A percentile compares a stretch with the other conserved stretches of the same genome.
These are phyloP conservation scores for Penicillium cosmopolitanum DNA, from an alignment of 495 filamentous ascomycete genomes.

Conservation along the genomic window DNA sequence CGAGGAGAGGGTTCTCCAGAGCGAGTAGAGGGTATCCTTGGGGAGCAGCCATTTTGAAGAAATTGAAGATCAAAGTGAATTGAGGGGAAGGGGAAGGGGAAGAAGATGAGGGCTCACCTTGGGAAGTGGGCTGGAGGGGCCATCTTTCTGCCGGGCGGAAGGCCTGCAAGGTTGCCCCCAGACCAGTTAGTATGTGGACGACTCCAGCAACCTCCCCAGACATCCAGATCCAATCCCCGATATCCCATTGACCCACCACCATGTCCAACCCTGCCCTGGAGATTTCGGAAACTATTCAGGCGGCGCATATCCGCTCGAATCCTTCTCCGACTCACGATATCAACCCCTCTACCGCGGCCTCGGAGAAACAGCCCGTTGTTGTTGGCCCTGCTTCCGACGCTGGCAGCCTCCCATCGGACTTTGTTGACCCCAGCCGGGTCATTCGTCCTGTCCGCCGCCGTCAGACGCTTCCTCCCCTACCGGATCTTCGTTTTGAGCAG, in stretches of 20 bases:
- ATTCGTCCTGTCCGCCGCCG: constrained; percentile 56
- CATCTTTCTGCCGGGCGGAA: constrained; percentile 20
- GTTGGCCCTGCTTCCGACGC: constrained; percentile 54
- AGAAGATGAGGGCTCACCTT: constrained; percentile 13
- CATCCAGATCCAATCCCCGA: background rate
- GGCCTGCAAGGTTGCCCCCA: constrained; percentile 13
- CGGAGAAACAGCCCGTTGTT: constrained; percentile 51
- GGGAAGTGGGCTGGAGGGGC: constrained; percentile 24
- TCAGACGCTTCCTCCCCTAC: constrained; percentile 75
- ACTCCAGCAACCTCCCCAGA: background rate
- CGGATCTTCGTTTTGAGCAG: constrained; percentile 95
- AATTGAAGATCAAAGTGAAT: constrained; percentile 5
- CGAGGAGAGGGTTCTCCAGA: constrained; percentile 95
- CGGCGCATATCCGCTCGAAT: constrained; percentile 69
- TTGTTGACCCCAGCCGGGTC: constrained; percentile 55
- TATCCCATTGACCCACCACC: constrained; percentile 20
- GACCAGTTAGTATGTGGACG: background rate
- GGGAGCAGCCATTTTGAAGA: constrained; percentile 63
- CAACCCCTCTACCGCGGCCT: constrained; percentile 76
- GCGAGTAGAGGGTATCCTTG: constrained; percentile 84
- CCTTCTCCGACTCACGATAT: constrained; percentile 75
- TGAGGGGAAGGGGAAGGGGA: constrained; percentile 15
- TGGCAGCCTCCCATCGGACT: constrained; percentile 47
- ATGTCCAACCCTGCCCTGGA: constrained; percentile 57
- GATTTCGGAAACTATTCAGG: constrained; percentile 76